Conservation (phyloP, 2,329 filamentous ascomycete species). For the Bipolaris bicolor region DNA sequence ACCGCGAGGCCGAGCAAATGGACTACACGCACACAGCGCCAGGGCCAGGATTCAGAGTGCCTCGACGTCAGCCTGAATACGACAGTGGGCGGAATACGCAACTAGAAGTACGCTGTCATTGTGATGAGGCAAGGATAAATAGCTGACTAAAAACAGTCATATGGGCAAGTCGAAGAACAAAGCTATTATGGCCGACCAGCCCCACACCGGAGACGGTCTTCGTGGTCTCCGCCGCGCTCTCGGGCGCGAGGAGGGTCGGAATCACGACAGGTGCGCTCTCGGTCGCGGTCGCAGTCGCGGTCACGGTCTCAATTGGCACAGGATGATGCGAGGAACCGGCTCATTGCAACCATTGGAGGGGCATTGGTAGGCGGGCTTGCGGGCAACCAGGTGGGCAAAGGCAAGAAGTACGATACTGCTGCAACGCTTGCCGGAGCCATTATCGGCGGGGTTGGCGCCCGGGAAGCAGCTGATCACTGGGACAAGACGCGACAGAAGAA, state of each 20-base stretch:
- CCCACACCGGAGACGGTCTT: constrained; percentile 30
- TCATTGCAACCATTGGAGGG: constrained; percentile 39
- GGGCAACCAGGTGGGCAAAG: constrained; percentile 31
- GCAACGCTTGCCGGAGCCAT: constrained; percentile 45
- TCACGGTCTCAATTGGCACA: constrained; percentile 10
- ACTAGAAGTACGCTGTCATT: constrained; percentile 22
- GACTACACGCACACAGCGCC: constrained; percentile 19
- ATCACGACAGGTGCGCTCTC: constrained; percentile 21
- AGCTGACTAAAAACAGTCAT: constrained; percentile 13
- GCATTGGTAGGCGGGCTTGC: constrained; percentile 44
- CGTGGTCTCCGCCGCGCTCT: constrained; percentile 39
- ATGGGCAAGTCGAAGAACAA: constrained; percentile 2
- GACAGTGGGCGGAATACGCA: constrained; percentile 19
- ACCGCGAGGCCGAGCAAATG: constrained; percentile 24
- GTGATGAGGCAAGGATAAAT: not conserved
- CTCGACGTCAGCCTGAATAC: constrained; percentile 20
- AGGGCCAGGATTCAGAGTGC: constrained; percentile 21
- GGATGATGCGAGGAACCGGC: constrained; percentile 28
- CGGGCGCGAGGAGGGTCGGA: constrained; percentile 16
- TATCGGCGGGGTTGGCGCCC: constrained; percentile 42
- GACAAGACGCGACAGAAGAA: constrained; percentile 19
- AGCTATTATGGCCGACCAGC: constrained; percentile 22
- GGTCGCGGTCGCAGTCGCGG: constrained; percentile 28
- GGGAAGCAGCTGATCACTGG: constrained; percentile 36
- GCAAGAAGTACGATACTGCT: constrained; percentile 37